These are phyloP conservation scores for Stramenopiles sp. DNA, from an alignment of 352 stramenopile species.

Conservation along the genomic window DNA sequence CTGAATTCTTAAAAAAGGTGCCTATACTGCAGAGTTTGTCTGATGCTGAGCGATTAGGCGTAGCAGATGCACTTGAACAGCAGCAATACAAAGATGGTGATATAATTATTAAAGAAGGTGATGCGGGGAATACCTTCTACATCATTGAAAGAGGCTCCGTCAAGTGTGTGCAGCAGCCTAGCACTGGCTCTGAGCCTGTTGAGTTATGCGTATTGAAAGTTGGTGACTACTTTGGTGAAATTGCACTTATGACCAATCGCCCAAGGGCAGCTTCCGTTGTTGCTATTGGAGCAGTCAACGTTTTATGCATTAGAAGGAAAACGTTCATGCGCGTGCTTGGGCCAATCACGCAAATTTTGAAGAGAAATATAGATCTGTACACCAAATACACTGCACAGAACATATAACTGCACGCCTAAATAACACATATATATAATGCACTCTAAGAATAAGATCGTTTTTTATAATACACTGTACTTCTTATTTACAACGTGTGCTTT, in stretches of 20 bases:
- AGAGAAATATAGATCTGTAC: conserved; percentile 70
- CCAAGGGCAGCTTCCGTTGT: conserved; percentile 19
- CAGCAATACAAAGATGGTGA: conserved; percentile 49
- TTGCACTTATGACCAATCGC: conserved; percentile 25
- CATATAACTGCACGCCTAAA: conserved; percentile 52
- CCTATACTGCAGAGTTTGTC: conserved; percentile 16
- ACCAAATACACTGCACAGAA: conserved; percentile 65
- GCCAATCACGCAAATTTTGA: conserved; percentile 61
- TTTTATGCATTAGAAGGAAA: conserved; percentile 22
- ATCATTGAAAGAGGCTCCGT: conserved; percentile 54
- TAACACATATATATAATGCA: too few relatives aligned
- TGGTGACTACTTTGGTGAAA: conserved; percentile 34
- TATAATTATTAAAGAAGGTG: conserved; percentile 57
- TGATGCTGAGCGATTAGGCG: not conserved
- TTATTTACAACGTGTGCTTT: too few relatives aligned
- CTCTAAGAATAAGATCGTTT: too few relatives aligned
- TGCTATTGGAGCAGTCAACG: conserved; percentile 21
- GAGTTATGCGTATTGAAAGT: not conserved
- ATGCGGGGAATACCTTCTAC: conserved; percentile 57
- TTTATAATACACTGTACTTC: too few relatives aligned
- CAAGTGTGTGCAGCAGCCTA: conserved; percentile 7
- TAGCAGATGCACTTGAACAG: conserved; percentile 62
- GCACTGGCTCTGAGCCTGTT: not conserved
- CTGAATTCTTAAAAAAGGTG: conserved; percentile 59
- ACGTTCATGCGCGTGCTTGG: conserved; percentile 47